Evolutionary conservation across 1,284 basidiomycete genomes (phyloP), one percentile per base, ranked within the genome.

Genomic region (Rhodotorula sp.): DNA sequence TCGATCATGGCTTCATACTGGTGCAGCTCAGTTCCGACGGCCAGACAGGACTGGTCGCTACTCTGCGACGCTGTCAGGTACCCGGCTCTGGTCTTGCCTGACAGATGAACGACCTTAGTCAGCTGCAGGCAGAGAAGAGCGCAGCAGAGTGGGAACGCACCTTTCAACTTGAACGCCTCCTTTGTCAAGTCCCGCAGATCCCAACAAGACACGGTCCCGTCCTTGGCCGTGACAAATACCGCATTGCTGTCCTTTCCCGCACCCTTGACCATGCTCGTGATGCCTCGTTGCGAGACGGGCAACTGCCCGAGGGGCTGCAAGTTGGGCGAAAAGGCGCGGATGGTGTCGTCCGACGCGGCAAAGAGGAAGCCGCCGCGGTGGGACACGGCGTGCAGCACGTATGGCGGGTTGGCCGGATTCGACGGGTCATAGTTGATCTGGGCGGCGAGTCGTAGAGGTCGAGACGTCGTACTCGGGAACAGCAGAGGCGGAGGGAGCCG

Each of bases 1-100:
- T 84, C 76, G 62, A 84, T 83, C 70, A 82, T 82, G 1, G 84
- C 80, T 71, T 84, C 84, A 59, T 84, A 81, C 5, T 81, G 80
- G 46, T 81, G 77, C 3, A 84, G 75, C 73, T 84, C 84, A 0
- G 83, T 83, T 3, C 84, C 84, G 15, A 80, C 83, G 0, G 84
- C 82, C 0, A 85, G 46, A 21, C 72, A 75, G 0, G 71, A 69
- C 47, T 58, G 49, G 20, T 76, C 76, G 58, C 75, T 75, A 46
- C 73, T 78, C 51, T 76, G 72, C 16, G 71, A 69, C 1, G 72
- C 70, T 43, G 68, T 72, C 2, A 78, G 48, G 54, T 76, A 77
- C 0, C 72, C 73, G 4, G 78, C 78, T 2, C 73, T 64, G 5
- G 61, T 68, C 49, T 72, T 73, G 43, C 71, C 77, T 77, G 66